phyloP scores from a whole-genome alignment of 306 rosid species.

The Amphicarpaea edgeworthii region DNA sequence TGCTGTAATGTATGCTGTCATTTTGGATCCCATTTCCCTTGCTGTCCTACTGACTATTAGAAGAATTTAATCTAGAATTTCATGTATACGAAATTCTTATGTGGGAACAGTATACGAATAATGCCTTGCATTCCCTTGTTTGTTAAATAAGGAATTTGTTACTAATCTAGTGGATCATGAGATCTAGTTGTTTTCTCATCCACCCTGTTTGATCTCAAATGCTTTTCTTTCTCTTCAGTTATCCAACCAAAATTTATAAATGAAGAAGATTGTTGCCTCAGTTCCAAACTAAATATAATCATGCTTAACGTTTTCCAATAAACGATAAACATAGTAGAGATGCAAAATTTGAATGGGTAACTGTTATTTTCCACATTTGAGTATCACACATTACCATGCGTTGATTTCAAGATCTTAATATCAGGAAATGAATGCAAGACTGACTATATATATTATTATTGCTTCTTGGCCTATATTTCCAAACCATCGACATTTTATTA shows the following conservation, averaged over 20 bases:
- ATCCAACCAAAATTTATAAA: neutral
- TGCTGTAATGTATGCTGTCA: no score
- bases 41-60: neutral
- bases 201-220: constrained; percentile 5
- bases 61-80: constrained; percentile 30
- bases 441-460: neutral
- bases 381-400: neutral
- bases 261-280: neutral
- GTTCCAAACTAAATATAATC: neutral
- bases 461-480: neutral
- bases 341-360: neutral
- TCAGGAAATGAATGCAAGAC: neutral
- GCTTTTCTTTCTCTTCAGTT: neutral
- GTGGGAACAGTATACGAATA: neutral
- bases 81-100: neutral
- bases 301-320: neutral
- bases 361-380: neutral
- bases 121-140: neutral
- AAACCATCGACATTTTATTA: constrained; percentile 14
- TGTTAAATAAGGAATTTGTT: neutral
- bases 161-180: constrained; percentile 1
- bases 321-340: neutral
- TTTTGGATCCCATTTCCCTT: neutral
- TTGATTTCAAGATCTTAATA: neutral
- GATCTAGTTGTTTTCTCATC: constrained; percentile 14